phyloP scores from a whole-genome alignment of 23 red algal species.

The Chondrus crispus region DNA sequence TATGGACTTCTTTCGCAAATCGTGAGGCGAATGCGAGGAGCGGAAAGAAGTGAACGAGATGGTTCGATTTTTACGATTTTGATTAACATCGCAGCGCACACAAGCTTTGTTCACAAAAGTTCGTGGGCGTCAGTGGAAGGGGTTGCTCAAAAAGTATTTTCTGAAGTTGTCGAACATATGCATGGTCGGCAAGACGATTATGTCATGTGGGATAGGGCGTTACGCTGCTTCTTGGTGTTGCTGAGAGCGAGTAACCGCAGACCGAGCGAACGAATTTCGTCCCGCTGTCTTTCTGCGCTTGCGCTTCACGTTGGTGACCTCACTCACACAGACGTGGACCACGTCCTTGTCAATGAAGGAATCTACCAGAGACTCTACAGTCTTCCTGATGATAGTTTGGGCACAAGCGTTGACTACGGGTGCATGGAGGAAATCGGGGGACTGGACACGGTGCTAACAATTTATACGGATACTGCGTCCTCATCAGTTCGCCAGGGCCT shows the following conservation, averaged over 20 bases:
- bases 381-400: conserved; percentile 27
- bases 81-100: conserved; percentile 45
- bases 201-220: conserved; percentile 62
- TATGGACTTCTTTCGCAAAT: conserved; percentile 50
- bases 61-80: conserved; percentile 50
- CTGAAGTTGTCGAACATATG: conserved; percentile 57
- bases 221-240: conserved; percentile 35
- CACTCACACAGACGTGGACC: conserved; percentile 52
- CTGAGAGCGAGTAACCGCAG: conserved; percentile 42
- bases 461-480: conserved; percentile 44
- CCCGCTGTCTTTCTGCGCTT: conserved; percentile 45
- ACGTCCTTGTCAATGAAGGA: conserved; percentile 37
- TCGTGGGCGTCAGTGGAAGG: conserved; percentile 32
- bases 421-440: conserved; percentile 49
- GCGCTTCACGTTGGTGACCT: conserved; percentile 45
- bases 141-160: conserved; percentile 61
- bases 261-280: conserved; percentile 53
- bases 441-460: conserved; percentile 30
- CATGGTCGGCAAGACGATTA: conserved; percentile 63
- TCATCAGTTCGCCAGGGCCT: conserved; percentile 16
- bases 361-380: conserved; percentile 35
- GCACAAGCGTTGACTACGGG: neutral
- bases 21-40: conserved; percentile 55
- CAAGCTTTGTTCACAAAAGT: conserved; percentile 37
- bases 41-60: conserved; percentile 57